phyloP scores from a whole-genome alignment of 1,284 basidiomycete species.

The Serendipita sp. region DNA sequence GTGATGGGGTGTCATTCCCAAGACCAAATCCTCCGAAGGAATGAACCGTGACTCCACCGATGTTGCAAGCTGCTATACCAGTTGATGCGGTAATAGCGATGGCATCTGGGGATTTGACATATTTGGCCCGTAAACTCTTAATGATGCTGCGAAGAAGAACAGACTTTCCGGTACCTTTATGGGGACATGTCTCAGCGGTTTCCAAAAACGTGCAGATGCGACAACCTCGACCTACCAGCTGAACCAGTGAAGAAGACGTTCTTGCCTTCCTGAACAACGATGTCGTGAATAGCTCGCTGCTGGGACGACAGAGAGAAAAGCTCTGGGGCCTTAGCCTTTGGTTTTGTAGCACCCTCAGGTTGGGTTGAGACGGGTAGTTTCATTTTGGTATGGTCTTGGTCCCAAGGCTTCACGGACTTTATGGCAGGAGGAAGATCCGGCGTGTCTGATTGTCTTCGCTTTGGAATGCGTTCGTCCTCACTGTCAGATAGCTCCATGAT shows the following conservation, averaged over 20 bases:
- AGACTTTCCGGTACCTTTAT: slow-evolving; percentile 41
- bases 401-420: slow-evolving; percentile 1
- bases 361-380: not conserved
- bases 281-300: slow-evolving; percentile 39
- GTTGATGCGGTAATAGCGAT: slow-evolving; percentile 38
- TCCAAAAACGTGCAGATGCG: not conserved
- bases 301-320: slow-evolving; percentile 29
- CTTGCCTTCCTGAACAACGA: slow-evolving; percentile 37
- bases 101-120: slow-evolving; percentile 30
- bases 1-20: slow-evolving; percentile 24
- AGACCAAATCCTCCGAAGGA: slow-evolving; percentile 40
- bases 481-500: not conserved
- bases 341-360: not conserved
- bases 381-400: not conserved
- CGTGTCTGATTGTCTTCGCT: not conserved
- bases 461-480: not conserved
- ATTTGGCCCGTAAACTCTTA: slow-evolving; percentile 34
- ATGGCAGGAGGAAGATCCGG: not conserved
- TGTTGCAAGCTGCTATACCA: slow-evolving; percentile 49
- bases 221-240: slow-evolving; percentile 31
- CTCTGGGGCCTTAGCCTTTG: not conserved
- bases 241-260: slow-evolving; percentile 74
- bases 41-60: slow-evolving; percentile 45
- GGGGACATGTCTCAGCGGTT: not conserved
- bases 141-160: slow-evolving; percentile 43